phyloP scores from a whole-genome alignment of 441 rosid species.

The Capsella rubella region DNA sequence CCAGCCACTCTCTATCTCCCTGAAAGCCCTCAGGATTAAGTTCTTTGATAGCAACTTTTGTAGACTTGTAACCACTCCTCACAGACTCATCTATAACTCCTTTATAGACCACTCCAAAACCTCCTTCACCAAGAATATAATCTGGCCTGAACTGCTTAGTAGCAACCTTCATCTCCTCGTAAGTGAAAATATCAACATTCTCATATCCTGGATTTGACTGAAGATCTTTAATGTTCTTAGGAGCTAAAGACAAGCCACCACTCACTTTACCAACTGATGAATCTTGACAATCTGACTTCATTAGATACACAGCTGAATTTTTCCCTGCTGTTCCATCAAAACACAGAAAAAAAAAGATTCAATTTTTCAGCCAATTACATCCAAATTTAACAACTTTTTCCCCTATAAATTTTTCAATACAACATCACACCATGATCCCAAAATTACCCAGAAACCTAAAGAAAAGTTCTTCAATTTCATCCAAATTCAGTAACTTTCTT shows the following conservation, averaged over 20 bases:
- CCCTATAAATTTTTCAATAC: neutral
- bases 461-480: neutral
- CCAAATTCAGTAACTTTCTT: neutral
- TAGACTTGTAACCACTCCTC: conserved; percentile 66
- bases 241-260: conserved; percentile 47
- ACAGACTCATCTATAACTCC: conserved; percentile 79
- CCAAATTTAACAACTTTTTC: too few species aligned
- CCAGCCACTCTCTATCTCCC: conserved; percentile 99
- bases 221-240: conserved; percentile 82
- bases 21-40: conserved; percentile 95
- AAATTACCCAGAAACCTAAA: neutral
- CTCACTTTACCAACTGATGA: conserved; percentile 51
- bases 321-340: conserved; percentile 38
- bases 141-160: conserved; percentile 92
- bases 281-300: conserved; percentile 47
- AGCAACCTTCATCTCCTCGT: conserved; percentile 80
- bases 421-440: neutral
- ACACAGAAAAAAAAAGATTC: neutral
- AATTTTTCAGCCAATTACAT: too few species aligned
- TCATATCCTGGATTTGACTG: conserved; percentile 68
- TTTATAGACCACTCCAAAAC: conserved; percentile 94
- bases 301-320: conserved; percentile 45
- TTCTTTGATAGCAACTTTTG: conserved; percentile 87
- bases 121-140: conserved; percentile 94
- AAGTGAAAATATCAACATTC: conserved; percentile 86